Conservation (phyloP, 371 early-diverging fungal genomes). For the Syncephalastrum racemosum region DNA sequence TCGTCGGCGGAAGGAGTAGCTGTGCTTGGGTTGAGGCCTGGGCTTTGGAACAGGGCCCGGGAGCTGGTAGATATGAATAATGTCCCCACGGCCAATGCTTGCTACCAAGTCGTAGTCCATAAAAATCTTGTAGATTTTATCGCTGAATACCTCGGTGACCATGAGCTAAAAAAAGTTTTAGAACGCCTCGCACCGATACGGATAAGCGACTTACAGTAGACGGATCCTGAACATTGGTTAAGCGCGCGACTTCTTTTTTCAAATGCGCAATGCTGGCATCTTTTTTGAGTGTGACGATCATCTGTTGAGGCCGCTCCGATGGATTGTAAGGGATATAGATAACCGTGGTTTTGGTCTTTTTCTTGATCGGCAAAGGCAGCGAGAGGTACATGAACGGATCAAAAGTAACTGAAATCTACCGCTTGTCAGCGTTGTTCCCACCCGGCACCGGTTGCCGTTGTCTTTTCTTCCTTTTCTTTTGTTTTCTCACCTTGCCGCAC, state of each 20-base stretch:
- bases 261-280: slow-evolving; percentile 67
- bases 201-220: slow-evolving; percentile 22
- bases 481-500: slow-evolving; percentile 55
- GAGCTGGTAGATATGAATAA: slow-evolving; percentile 69
- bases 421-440: background rate
- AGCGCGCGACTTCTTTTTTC: slow-evolving; percentile 61
- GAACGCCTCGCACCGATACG: too few species aligned
- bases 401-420: slow-evolving; percentile 61
- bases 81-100: slow-evolving; percentile 58
- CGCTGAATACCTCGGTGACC: slow-evolving; percentile 61
- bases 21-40: background rate
- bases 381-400: slow-evolving; percentile 77
- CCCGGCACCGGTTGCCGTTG: too few species aligned
- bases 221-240: slow-evolving; percentile 48
- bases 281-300: slow-evolving; percentile 41
- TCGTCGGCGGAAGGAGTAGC: background rate
- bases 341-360: slow-evolving; percentile 45
- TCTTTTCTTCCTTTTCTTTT: background rate
- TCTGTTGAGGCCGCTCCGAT: slow-evolving; percentile 24
- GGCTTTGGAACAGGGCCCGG: slow-evolving; percentile 36
- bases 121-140: slow-evolving; percentile 68
- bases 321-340: slow-evolving; percentile 60
- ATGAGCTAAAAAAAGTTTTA: slow-evolving; percentile 30
- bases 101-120: slow-evolving; percentile 61
- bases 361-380: slow-evolving; percentile 60